These are phyloP conservation scores for Dryadomyces quercivorus DNA, from an alignment of 2,329 filamentous ascomycete species.

Conservation along the genomic window DNA sequence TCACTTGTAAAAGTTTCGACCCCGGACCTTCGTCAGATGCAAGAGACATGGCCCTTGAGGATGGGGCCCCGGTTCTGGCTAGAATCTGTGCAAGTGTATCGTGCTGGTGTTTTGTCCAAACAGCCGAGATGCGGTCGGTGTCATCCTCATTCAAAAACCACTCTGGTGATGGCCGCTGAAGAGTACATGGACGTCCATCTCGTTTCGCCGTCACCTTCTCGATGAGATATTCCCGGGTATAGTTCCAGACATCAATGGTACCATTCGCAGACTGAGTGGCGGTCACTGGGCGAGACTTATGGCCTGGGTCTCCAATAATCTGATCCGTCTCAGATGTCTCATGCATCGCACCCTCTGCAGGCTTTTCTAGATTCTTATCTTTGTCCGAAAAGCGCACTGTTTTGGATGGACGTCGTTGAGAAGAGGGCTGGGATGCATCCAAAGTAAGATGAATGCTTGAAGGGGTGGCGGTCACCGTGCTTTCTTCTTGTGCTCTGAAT, in stretches of 20 bases:
- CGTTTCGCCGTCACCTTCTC: constrained; percentile 8
- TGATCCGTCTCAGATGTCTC: not conserved
- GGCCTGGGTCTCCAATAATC: no score
- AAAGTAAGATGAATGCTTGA: not conserved
- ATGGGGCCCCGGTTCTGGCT: not conserved
- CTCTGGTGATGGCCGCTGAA: constrained; percentile 4
- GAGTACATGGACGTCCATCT: constrained; percentile 6
- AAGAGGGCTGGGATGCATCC: not conserved
- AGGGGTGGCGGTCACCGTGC: not conserved
- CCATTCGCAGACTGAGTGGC: no score
- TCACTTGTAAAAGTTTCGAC: not conserved
- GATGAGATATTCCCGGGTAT: constrained; percentile 8
- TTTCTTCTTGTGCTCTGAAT: constrained; percentile 6
- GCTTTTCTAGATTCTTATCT: not conserved
- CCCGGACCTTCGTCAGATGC: not conserved
- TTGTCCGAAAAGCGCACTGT: constrained; percentile 11
- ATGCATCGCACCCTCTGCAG: not conserved
- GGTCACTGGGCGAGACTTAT: not conserved
- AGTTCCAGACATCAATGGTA: constrained; percentile 9
- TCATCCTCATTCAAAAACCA: constrained; percentile 2
- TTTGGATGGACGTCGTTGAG: constrained; percentile 9
- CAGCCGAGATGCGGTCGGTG: not conserved
- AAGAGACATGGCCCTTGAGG: not conserved
- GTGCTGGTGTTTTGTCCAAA: not conserved
- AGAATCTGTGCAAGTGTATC: constrained; percentile 1